Conservation (phyloP, 1,139 yeast species). For the Yamadazyma songkhlaensis region DNA sequence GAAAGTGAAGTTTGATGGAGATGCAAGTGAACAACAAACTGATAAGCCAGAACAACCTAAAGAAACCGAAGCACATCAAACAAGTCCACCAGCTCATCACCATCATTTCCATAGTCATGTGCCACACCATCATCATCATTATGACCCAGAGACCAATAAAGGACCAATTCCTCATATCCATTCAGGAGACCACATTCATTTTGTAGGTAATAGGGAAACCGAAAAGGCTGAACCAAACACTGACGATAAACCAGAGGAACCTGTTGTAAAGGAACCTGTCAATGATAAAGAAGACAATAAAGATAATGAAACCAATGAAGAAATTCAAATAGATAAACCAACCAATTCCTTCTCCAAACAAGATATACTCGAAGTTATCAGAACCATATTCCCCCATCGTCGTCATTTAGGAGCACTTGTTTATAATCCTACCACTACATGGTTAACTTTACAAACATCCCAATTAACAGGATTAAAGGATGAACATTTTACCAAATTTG, state of each 20-base stretch:
- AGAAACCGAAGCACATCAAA: background rate
- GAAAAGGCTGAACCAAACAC: background rate
- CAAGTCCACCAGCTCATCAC: conserved; percentile 8
- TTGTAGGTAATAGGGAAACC: conserved; percentile 1
- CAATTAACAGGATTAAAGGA: conserved; percentile 36
- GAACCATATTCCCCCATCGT: conserved; percentile 45
- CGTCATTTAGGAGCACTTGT: conserved; percentile 58
- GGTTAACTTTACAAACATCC: conserved; percentile 38
- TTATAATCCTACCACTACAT: conserved; percentile 56
- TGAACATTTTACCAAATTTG: conserved; percentile 31
- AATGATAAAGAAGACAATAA: background rate
- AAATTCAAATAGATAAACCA: background rate
- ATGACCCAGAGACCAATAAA: conserved; percentile 4
- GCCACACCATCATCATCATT: conserved; percentile 24
- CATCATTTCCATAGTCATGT: conserved; percentile 11
- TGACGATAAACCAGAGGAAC: background rate
- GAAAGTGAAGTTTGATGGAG: conserved; percentile 8
- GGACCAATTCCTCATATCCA: conserved; percentile 14
- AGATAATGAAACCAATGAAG: background rate
- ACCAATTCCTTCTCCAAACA: conserved; percentile 17
- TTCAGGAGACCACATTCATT: conserved; percentile 13
- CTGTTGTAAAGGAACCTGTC: too few relatives aligned
- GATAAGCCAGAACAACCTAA: background rate
- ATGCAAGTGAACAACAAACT: background rate
- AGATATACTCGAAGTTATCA: conserved; percentile 45